Conservation (phyloP, 164 flowering plant genomes). For the Santalum album region DNA sequence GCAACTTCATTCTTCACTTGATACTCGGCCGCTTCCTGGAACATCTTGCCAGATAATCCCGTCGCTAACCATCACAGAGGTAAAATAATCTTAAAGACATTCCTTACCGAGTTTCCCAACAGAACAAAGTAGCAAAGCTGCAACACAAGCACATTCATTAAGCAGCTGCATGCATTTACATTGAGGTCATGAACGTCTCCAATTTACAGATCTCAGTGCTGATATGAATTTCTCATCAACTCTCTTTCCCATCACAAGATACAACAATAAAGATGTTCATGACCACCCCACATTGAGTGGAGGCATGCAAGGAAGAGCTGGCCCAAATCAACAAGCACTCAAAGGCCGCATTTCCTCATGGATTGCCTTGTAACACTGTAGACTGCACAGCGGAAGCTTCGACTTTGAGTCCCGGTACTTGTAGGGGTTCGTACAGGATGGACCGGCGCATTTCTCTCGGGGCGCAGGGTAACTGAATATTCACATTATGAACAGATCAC, state of each 20-base stretch:
- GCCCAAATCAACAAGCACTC: constrained; percentile 23
- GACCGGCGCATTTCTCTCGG: constrained; percentile 71
- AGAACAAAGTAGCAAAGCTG: too few relatives aligned
- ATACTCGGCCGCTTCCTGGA: constrained; percentile 77
- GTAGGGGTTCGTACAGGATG: constrained; percentile 52
- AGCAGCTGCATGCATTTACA: too few relatives aligned
- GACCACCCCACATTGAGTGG: too few relatives aligned
- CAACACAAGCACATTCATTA: too few relatives aligned
- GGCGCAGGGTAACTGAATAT: constrained; percentile 65
- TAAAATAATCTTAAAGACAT: constrained; percentile 9
- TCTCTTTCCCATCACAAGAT: not conserved
- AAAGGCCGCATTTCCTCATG: constrained; percentile 24
- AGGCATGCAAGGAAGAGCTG: too few relatives aligned
- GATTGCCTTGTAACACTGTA: constrained; percentile 61
- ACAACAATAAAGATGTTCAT: too few relatives aligned
- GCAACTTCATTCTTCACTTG: constrained; percentile 62
- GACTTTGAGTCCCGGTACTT: constrained; percentile 72
- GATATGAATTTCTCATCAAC: too few relatives aligned
- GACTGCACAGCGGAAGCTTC: constrained; percentile 72
- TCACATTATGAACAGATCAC: constrained; percentile 4
- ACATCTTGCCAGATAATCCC: constrained; percentile 61
- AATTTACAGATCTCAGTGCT: too few relatives aligned
- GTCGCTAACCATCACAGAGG: constrained; percentile 45
- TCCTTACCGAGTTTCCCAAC: too few relatives aligned
- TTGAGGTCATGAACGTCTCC: too few relatives aligned